Conservation (phyloP, 805 yeast species). For the Wickerhamomyces bovis region DNA sequence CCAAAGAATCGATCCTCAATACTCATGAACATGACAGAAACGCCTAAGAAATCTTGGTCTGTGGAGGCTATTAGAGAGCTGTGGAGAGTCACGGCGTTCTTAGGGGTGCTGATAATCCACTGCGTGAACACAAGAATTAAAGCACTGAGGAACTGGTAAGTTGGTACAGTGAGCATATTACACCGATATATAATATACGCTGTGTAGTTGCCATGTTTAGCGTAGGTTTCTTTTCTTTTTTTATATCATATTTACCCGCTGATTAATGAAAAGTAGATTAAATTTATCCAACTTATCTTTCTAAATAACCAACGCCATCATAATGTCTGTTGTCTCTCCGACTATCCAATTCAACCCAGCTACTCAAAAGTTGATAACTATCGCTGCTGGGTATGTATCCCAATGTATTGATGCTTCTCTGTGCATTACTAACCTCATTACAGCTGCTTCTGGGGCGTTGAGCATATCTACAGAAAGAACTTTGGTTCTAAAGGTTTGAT, state of each 20-base stretch:
- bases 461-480: conserved; percentile 70
- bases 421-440: neutral
- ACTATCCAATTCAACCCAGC: conserved; percentile 36
- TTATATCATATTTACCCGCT: neutral
- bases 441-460: conserved; percentile 83
- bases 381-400: conserved; percentile 53
- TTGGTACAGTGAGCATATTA: too few species aligned
- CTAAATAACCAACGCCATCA: neutral
- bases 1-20: too few species aligned
- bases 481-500: conserved; percentile 58
- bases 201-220: too few species aligned
- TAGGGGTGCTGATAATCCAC: too few species aligned
- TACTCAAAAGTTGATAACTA: conserved; percentile 47
- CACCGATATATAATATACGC: too few species aligned
- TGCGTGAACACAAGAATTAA: too few species aligned
- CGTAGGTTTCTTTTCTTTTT: too few species aligned
- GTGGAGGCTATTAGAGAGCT: too few species aligned
- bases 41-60: too few species aligned
- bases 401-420: conserved; percentile 13
- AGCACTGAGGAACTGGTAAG: too few species aligned
- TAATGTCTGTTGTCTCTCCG: conserved; percentile 28
- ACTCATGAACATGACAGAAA: too few species aligned
- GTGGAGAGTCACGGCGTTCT: too few species aligned
- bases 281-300: neutral
- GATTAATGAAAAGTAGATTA: neutral